A percentile compares a stretch with the other conserved stretches of the same genome.
Conservation (phyloP, 495 filamentous ascomycete genomes). For the Venustampulla echinocandica region DNA sequence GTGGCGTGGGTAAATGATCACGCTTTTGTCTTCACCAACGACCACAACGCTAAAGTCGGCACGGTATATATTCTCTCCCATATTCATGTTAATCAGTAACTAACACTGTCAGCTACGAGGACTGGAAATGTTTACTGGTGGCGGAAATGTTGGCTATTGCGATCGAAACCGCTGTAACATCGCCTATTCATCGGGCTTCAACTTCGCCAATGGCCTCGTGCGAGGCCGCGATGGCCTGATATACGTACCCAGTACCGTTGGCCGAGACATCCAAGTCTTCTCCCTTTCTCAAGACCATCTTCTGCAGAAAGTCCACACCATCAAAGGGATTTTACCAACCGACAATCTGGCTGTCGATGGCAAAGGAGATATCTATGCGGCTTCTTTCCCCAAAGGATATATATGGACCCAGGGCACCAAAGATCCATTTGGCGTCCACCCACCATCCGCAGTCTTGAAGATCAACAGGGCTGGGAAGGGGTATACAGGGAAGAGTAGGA, state of each 20-base stretch:
- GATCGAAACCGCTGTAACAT: slow-evolving; percentile 13
- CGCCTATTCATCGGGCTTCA: slow-evolving; percentile 16
- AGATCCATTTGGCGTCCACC: slow-evolving; percentile 2
- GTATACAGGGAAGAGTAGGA: background rate
- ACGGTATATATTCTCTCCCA: slow-evolving; percentile 10
- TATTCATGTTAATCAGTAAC: background rate
- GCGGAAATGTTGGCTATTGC: slow-evolving; percentile 26
- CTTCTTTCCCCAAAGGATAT: slow-evolving; percentile 23
- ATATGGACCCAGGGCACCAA: slow-evolving; percentile 4
- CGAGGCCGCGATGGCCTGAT: slow-evolving; percentile 23
- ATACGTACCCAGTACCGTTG: slow-evolving; percentile 26
- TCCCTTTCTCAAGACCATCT: slow-evolving; percentile 14
- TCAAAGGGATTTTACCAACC: slow-evolving; percentile 24
- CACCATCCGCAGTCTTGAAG: slow-evolving; percentile 11
- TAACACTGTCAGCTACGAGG: slow-evolving; percentile 15
- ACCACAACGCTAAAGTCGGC: slow-evolving; percentile 27
- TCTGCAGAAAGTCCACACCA: slow-evolving; percentile 20
- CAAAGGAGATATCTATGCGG: slow-evolving; percentile 30
- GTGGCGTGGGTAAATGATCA: slow-evolving; percentile 26
- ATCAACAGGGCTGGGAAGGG: slow-evolving; percentile 12
- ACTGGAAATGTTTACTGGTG: slow-evolving; percentile 21
- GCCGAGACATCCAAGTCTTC: slow-evolving; percentile 24
- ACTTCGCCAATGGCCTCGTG: slow-evolving; percentile 30
- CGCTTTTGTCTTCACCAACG: slow-evolving; percentile 29
- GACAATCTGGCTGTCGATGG: slow-evolving; percentile 34